Percentiles rank a stretch among this genome's conserved stretches.
phyloP scores from a whole-genome alignment of 2,329 filamentous ascomycete species.

The Dactylellina cionopaga region DNA sequence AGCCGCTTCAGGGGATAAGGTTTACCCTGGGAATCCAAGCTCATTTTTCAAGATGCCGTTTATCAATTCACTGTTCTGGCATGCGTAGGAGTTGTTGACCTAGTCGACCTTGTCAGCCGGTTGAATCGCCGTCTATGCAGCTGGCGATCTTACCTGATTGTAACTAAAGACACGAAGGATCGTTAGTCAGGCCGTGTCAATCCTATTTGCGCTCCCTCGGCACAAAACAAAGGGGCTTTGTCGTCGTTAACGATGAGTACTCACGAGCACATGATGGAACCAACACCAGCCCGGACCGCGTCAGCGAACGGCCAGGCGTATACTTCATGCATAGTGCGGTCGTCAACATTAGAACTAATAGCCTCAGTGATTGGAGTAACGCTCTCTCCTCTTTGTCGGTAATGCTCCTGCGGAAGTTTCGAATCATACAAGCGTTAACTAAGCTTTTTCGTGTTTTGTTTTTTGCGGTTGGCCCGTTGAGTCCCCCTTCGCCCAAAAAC shows the following conservation, averaged over 20 bases:
- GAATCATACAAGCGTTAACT: conserved; percentile 59
- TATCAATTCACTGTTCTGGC: conserved; percentile 65
- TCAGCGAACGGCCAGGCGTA: conserved; percentile 84
- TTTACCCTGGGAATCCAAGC: conserved; percentile 66
- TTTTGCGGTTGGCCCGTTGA: conserved; percentile 13
- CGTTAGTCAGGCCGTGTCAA: conserved; percentile 21
- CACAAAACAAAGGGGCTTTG: conserved; percentile 23
- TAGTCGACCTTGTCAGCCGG: conserved; percentile 59
- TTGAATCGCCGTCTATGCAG: conserved; percentile 48
- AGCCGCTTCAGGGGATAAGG: conserved; percentile 10
- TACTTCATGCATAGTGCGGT: conserved; percentile 78
- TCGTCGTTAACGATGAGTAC: conserved; percentile 33
- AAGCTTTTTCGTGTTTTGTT: conserved; percentile 14
- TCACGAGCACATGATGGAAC: conserved; percentile 68
- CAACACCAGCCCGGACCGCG: conserved; percentile 74
- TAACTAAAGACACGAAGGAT: conserved; percentile 52
- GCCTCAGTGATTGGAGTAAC: conserved; percentile 63
- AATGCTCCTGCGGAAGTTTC: conserved; percentile 50
- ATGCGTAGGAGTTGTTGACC: conserved; percentile 66
- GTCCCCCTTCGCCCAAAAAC: conserved; percentile 38
- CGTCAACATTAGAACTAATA: conserved; percentile 72
- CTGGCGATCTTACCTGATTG: conserved; percentile 53
- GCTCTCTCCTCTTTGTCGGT: conserved; percentile 37
- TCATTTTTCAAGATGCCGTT: conserved; percentile 67
- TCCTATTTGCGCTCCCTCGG: conserved; percentile 34